A percentile compares a stretch with the other conserved stretches of the same genome.
These are phyloP conservation scores for Ascodesmis nigricans DNA, from an alignment of 495 filamentous ascomycete genomes.

Conservation along the genomic window DNA sequence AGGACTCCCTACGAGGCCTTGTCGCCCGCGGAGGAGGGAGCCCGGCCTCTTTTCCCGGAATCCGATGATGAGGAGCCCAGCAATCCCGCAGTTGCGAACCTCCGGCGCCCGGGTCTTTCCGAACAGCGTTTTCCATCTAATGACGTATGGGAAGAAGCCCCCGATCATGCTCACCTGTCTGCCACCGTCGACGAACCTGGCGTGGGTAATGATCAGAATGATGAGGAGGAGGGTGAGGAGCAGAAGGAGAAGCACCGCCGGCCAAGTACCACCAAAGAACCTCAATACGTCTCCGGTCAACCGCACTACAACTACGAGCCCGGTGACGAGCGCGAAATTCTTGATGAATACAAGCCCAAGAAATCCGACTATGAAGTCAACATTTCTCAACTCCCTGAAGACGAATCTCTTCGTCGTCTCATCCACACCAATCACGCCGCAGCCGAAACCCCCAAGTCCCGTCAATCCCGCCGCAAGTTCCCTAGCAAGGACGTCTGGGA, in stretches of 20 bases:
- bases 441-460: no score
- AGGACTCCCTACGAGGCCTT: conserved; percentile 44
- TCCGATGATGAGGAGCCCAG: conserved; percentile 35
- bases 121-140: conserved; percentile 73
- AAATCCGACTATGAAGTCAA: no score
- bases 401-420: no score
- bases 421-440: no score
- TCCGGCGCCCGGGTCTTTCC: conserved; percentile 39
- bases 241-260: conserved; percentile 25
- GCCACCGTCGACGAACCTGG: conserved; percentile 65
- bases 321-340: conserved; percentile 20
- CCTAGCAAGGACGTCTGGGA: conserved; percentile 95
- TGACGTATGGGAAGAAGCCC: conserved; percentile 94
- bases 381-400: no score
- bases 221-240: conserved; percentile 30
- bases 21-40: conserved; percentile 53
- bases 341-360: conserved; percentile 20
- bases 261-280: conserved; percentile 5
- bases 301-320: conserved; percentile 24
- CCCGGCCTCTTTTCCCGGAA: conserved; percentile 85
- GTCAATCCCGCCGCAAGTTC: no score
- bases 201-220: conserved; percentile 31
- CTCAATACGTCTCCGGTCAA: conserved; percentile 15
- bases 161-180: conserved; percentile 60
- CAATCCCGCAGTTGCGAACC: conserved; percentile 25